These are phyloP conservation scores for Lentinula edodes DNA, from an alignment of 768 basidiomycete species.

Conservation along the genomic window DNA sequence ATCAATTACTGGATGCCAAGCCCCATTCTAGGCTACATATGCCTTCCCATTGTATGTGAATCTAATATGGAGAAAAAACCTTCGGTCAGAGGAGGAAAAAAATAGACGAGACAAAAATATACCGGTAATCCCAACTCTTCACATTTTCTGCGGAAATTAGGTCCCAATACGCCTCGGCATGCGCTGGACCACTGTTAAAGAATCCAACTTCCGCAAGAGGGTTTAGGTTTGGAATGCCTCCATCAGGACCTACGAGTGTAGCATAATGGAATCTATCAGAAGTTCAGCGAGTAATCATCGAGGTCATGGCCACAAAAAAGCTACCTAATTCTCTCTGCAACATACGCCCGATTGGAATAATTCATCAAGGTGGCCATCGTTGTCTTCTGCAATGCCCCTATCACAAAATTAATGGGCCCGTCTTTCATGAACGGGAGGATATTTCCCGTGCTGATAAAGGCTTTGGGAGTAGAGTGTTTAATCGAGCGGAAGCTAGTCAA, in stretches of 20 bases:
- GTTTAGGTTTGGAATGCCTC: slow-evolving; percentile 7
- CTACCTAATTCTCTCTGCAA: slow-evolving; percentile 16
- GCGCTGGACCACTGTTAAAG: slow-evolving; percentile 19
- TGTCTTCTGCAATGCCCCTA: slow-evolving; percentile 20
- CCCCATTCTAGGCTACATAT: neutral
- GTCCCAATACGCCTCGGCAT: slow-evolving; percentile 21
- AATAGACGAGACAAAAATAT: neutral
- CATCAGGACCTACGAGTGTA: slow-evolving; percentile 17
- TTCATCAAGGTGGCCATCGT: slow-evolving; percentile 17
- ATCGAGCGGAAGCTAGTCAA: slow-evolving; percentile 18
- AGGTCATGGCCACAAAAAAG: neutral
- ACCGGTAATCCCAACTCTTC: slow-evolving; percentile 5
- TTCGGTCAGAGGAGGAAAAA: neutral
- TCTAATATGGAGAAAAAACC: neutral
- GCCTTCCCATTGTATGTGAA: neutral
- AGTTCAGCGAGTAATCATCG: neutral
- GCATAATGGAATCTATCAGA: slow-evolving; percentile 22
- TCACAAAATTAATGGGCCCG: slow-evolving; percentile 8
- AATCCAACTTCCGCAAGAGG: neutral
- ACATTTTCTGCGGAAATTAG: slow-evolving; percentile 10
- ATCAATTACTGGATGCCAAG: too few species aligned
- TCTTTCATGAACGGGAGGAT: slow-evolving; percentile 18
- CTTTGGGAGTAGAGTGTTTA: slow-evolving; percentile 18
- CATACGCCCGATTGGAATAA: slow-evolving; percentile 15
- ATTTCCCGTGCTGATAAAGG: slow-evolving; percentile 27